Base-by-base conservation (phyloP, 2,329 filamentous ascomycete species). In the Neonectria neomacrospora region DNA sequence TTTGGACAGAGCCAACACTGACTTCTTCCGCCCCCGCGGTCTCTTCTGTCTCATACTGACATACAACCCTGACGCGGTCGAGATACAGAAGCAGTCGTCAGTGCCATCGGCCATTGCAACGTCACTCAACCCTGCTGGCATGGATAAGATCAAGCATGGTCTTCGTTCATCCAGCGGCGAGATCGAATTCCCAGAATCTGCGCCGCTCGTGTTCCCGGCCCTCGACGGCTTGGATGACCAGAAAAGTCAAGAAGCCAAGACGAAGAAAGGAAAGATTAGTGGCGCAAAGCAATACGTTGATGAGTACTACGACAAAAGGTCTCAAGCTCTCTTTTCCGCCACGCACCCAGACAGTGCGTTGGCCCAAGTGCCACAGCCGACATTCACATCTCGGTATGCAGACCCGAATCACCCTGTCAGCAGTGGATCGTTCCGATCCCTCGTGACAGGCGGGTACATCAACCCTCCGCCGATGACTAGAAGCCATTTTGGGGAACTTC, bases 1-100 rank as follows among this genome's bases (percentile, higher is more conserved):
- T 41, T 10, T 68, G 22, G 64, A 68, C 44, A 64, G 62, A 26
- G 61, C 64, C 4, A 68, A 68, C 50, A 22, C 47, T 1, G 51
- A 66, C 7, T 54, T 68, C 37, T 68, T 68, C 20, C 57, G 54
- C 14, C 66, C 66, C 11, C 61, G 64, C 10, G 66, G 66, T 3
- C 47, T 68, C 4, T 68, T 62, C 39, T 68, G 66, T 18, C 51
- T 68, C 2, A 39, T 68, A 30, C 58, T 68, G 64, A 60, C 66
- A 3, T 68, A 63, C 54, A 58, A 54, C n/a, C 64, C 64, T 0
- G 54, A 54, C 4, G 26, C 59, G 2, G 30, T 26, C 6, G 53
- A 51, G 22, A 7, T 8, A 18, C n/a, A 51, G 0, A 22, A 57
- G n/a, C 44, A 54, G 23, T 20, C 45, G 7, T 11, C 34, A 6